Base-by-base conservation (phyloP, 352 stramenopile species). In the Pythium myriotylum region DNA sequence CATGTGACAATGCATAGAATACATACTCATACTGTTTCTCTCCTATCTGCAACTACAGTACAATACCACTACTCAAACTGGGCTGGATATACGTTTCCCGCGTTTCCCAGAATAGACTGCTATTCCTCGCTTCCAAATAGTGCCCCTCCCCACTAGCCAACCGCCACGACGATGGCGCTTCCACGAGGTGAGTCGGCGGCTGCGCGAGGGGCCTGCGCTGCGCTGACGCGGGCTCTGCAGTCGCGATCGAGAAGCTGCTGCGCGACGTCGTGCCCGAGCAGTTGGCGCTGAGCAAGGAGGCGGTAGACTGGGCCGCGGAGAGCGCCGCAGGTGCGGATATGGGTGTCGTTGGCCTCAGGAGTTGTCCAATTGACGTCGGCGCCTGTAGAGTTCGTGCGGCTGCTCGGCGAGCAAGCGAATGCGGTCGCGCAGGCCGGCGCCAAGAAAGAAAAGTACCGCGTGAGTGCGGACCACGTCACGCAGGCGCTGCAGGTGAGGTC, bases 381-480 rank as follows among this genome's bases (percentile, higher is more conserved):
- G 14, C 23, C 6, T 9, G 2, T 42, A 92, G 83, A 81, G 26
- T 84, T 92, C 32, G 24, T 89, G 45, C 67, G 70, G 19, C 24
- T 72, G 19, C 26, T 92, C 22, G 76, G 81, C 2, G 51, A 71
- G 0, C 70, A 77, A 20, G 76, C 84, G 16, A 91, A 92, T 46
- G 58, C 50, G 3, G 63, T 84, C 10, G 84, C 84, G 0, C 77
- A 85, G 50, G 62, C 46, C 4, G 47, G 53, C 22, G 69, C 81
- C 13, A 86, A 74, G 59, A 86, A 78, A 49, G 79, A 92, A 40
- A 86, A 88, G 56, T 89, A 89, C 49, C 84, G 84, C 45, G 80
- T 92, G 48, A 73, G 72, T 17, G 39, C 73, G n/a, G 79, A 88
- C 13, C 73, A 91, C 47, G 71, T 89, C 17, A 62, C 77, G 26